Conservation (phyloP, 768 basidiomycete species). For the Cystobasidium onofrii region DNA sequence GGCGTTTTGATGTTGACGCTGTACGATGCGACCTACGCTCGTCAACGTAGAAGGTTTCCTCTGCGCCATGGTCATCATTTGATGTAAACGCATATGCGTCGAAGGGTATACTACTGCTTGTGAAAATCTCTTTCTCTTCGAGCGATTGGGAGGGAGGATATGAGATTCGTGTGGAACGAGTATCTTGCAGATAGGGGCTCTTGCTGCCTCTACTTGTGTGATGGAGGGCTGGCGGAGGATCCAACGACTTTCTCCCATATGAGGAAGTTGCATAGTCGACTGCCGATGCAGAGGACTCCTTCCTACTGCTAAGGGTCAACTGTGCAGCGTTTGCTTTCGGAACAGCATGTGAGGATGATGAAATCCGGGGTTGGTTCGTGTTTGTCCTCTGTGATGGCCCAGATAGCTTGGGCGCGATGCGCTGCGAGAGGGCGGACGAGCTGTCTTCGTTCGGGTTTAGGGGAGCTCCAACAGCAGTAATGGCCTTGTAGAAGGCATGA, state of each 20-base stretch:
- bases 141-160: too few species aligned
- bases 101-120: too few species aligned
- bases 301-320: neutral
- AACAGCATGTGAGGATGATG: neutral
- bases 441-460: neutral
- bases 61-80: too few species aligned
- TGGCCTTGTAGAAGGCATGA: constrained; percentile 7
- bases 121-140: too few species aligned
- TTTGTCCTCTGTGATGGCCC: too few species aligned
- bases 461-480: neutral
- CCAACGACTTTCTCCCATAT: too few species aligned
- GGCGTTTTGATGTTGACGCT: neutral
- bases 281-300: neutral
- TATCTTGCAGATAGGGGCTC: too few species aligned
- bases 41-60: neutral
- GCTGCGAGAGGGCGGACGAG: neutral
- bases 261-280: neutral
- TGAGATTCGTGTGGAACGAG: too few species aligned
- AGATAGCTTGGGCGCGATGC: neutral
- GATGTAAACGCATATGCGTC: too few species aligned
- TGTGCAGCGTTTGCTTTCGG: neutral
- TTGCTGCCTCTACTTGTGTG: too few species aligned
- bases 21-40: neutral
- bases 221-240: too few species aligned
- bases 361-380: neutral